These are phyloP conservation scores for Globisporangium echinulatum DNA, from an alignment of 352 stramenopile species.

Conservation along the genomic window DNA sequence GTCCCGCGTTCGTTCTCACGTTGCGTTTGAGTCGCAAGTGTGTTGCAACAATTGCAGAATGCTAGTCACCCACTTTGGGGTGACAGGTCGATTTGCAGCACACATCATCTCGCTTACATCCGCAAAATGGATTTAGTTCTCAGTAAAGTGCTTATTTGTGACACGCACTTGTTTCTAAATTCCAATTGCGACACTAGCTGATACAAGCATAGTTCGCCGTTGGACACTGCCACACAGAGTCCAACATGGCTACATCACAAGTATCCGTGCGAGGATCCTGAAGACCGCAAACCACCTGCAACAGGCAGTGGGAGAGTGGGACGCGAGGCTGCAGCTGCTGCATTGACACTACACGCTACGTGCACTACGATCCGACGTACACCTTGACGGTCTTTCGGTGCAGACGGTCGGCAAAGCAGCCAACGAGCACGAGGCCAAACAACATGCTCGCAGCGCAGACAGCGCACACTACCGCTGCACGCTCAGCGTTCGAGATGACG, in stretches of 20 bases:
- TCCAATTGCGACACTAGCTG: neutral
- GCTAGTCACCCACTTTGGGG: too few species aligned
- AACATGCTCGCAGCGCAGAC: slow-evolving; percentile 21
- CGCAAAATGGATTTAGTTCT: too few species aligned
- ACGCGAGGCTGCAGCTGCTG: neutral
- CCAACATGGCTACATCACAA: neutral
- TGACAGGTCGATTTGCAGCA: too few species aligned
- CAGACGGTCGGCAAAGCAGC: slow-evolving; percentile 40
- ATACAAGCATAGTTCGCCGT: neutral
- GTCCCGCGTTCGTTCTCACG: neutral
- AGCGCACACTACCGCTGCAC: slow-evolving; percentile 23
- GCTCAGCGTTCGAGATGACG: slow-evolving; percentile 31
- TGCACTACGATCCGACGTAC: slow-evolving; percentile 25
- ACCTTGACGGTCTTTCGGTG: slow-evolving; percentile 51
- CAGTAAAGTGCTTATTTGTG: neutral
- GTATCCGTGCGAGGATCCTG: neutral
- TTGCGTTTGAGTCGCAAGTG: neutral
- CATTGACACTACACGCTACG: neutral
- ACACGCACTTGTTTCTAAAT: neutral
- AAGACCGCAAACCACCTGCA: too few species aligned
- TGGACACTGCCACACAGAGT: neutral
- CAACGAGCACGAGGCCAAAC: slow-evolving; percentile 25
- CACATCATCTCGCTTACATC: too few species aligned
- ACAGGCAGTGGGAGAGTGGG: too few species aligned
- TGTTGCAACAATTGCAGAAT: too few species aligned